Evolutionary conservation across 305 asterid species (phyloP).

Genomic region (Andrographis paniculata): DNA sequence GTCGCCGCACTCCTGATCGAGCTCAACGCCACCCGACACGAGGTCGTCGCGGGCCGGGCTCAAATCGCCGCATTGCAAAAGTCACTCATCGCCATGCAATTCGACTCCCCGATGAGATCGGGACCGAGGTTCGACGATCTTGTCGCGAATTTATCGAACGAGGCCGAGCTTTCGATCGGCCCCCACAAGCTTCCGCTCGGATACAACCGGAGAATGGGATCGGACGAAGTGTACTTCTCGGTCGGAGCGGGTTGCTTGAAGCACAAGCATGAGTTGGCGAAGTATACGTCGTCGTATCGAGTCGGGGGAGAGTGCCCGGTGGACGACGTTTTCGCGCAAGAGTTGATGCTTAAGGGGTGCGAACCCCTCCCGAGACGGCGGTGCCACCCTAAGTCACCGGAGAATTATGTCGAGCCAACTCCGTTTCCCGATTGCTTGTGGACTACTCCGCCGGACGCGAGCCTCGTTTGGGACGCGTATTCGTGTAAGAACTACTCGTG

Average conservation of each 20-base stretch:
- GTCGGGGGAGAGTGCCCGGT: slow-evolving; percentile 42
- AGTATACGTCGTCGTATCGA: slow-evolving; percentile 40
- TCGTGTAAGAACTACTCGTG: slow-evolving; percentile 48
- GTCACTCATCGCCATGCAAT: slow-evolving; percentile 26
- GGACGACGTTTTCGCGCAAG: slow-evolving; percentile 42
- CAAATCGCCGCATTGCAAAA: slow-evolving; percentile 20
- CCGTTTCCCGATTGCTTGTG: slow-evolving; percentile 41
- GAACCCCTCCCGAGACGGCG: slow-evolving; percentile 53
- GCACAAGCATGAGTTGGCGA: slow-evolving; percentile 26
- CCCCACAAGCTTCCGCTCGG: slow-evolving; percentile 53
- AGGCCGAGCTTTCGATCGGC: slow-evolving; percentile 35
- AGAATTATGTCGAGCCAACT: slow-evolving; percentile 30
- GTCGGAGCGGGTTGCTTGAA: slow-evolving; percentile 43
- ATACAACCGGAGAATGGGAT: slow-evolving; percentile 23
- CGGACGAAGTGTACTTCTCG: slow-evolving; percentile 30
- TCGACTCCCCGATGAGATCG: slow-evolving; percentile 21
- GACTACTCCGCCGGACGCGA: slow-evolving; percentile 39
- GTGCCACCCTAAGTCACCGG: slow-evolving; percentile 47
- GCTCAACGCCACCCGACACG: slow-evolving; percentile 30
- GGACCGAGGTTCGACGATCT: slow-evolving; percentile 19
- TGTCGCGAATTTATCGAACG: slow-evolving; percentile 17
- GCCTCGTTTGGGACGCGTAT: slow-evolving; percentile 50
- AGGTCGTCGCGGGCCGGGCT: slow-evolving; percentile 21
- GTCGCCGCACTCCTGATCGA: slow-evolving; percentile 21
- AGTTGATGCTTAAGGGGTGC: slow-evolving; percentile 43